These are phyloP conservation scores for Mortierella sp. DNA, from an alignment of 371 early-diverging fungal species.

Conservation along the genomic window DNA sequence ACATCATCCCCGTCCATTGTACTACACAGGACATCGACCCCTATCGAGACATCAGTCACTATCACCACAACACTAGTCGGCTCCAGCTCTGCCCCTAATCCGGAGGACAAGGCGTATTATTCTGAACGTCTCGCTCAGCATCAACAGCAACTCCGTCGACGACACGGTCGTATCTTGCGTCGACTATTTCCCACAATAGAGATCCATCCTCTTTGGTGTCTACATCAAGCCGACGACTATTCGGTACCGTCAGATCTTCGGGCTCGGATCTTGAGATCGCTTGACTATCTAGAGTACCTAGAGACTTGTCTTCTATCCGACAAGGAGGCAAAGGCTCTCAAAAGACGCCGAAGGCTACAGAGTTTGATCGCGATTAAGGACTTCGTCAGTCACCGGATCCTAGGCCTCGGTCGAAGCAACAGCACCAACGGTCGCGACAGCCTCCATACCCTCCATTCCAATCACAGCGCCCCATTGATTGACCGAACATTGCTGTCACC, in stretches of 20 bases:
- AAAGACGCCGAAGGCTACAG: slow-evolving; percentile 11
- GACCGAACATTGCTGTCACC: slow-evolving; percentile 12
- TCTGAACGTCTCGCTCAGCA: neutral
- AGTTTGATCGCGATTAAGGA: slow-evolving; percentile 34
- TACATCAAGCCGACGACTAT: neutral
- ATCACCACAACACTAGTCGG: slow-evolving; percentile 11
- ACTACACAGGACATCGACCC: neutral
- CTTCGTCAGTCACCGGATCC: slow-evolving; percentile 22
- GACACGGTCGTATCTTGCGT: neutral
- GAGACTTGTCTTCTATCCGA: slow-evolving; percentile 24
- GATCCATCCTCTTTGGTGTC: slow-evolving; percentile 10
- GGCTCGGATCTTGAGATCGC: slow-evolving; percentile 16
- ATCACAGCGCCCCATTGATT: slow-evolving; percentile 21
- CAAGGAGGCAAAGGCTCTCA: slow-evolving; percentile 17
- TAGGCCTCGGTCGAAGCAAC: neutral
- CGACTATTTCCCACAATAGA: neutral
- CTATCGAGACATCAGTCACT: slow-evolving; percentile 13
- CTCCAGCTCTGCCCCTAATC: neutral
- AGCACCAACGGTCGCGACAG: neutral
- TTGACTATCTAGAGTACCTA: slow-evolving; percentile 36
- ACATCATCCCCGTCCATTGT: slow-evolving; percentile 2
- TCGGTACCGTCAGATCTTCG: slow-evolving; percentile 3
- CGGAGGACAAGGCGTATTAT: slow-evolving; percentile 7
- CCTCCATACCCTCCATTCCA: slow-evolving; percentile 1
- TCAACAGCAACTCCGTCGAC: slow-evolving; percentile 1